Percentiles rank a stretch among this genome's conserved stretches.
Conservation (phyloP, 192 early-diverging fungal genomes). For the Coemansia sp. region DNA sequence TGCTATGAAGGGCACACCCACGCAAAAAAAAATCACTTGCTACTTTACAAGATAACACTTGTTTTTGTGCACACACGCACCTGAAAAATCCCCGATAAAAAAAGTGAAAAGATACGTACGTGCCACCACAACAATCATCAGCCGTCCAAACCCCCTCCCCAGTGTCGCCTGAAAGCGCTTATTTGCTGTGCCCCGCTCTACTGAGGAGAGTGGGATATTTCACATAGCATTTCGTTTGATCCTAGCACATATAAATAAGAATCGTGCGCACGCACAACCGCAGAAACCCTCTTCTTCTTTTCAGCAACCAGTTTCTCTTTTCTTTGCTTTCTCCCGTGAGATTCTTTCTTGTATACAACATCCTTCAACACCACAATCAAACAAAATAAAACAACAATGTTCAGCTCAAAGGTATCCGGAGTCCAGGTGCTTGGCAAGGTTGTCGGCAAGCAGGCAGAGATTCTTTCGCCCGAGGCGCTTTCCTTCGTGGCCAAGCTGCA, state of each 20-base stretch:
- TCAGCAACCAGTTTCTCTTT: background rate
- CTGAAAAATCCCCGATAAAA: background rate
- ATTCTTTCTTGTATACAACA: background rate
- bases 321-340: background rate
- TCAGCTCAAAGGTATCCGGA: slow-evolving; percentile 63
- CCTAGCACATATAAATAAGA: background rate
- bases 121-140: too few relatives aligned
- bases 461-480: slow-evolving; percentile 80
- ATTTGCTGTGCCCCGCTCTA: too few relatives aligned
- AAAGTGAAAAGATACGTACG: background rate
- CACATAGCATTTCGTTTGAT: background rate
- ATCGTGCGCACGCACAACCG: background rate
- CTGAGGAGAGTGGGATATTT: too few relatives aligned
- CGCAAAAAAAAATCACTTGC: background rate
- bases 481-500: slow-evolving; percentile 88
- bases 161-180: background rate
- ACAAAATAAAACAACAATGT: slow-evolving; percentile 24
- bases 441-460: slow-evolving; percentile 64
- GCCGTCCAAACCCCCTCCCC: too few relatives aligned
- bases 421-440: slow-evolving; percentile 73
- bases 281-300: background rate
- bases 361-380: background rate
- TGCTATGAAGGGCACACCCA: too few relatives aligned
- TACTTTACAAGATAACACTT: background rate
- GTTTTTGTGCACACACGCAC: background rate